Percentiles rank a stretch among this genome's conserved stretches.
Conservation (phyloP, 2,329 filamentous ascomycete species). For the Aspergillus floridensis region DNA sequence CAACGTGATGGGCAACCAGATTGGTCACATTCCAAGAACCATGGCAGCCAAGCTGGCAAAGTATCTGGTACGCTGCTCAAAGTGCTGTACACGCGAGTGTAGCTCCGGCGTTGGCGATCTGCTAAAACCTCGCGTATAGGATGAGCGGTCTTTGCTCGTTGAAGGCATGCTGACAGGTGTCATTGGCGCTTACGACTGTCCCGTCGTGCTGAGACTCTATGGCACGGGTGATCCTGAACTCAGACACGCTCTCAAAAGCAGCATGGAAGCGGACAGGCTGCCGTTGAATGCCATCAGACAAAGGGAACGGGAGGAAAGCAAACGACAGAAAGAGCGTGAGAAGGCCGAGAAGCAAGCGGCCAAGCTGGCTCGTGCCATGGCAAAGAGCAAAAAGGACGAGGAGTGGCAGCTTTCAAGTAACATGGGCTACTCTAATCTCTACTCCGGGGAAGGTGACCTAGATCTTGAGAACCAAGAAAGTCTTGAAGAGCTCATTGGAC, state of each 20-base stretch:
- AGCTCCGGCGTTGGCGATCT: not conserved
- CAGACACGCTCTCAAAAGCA: conserved; percentile 56
- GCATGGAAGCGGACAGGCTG: conserved; percentile 64
- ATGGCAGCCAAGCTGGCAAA: conserved; percentile 69
- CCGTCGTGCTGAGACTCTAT: conserved; percentile 66
- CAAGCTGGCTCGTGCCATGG: conserved; percentile 30
- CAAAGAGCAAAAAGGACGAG: conserved; percentile 23
- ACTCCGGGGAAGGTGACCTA: conserved; percentile 25
- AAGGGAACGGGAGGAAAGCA: conserved; percentile 51
- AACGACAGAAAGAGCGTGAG: conserved; percentile 50
- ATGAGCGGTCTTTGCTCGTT: conserved; percentile 58
- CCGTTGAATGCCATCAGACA: conserved; percentile 54
- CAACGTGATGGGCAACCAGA: conserved; percentile 71
- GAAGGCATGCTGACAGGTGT: conserved; percentile 68
- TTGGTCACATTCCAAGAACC: conserved; percentile 71
- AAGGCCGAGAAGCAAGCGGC: conserved; percentile 46
- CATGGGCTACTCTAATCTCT: conserved; percentile 37
- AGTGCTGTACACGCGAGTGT: not conserved
- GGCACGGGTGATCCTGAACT: conserved; percentile 59
- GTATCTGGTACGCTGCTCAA: conserved; percentile 58
- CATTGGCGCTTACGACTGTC: conserved; percentile 69
- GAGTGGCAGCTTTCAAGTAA: conserved; percentile 26
- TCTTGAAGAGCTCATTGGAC: conserved; percentile 63
- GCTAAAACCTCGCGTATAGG: conserved; percentile 36
- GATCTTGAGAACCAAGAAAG: conserved; percentile 40